Percentiles rank a stretch among this genome's conserved stretches.
phyloP scores from a whole-genome alignment of 2,329 filamentous ascomycete species.

The Phaeosphaeriaceae sp. region DNA sequence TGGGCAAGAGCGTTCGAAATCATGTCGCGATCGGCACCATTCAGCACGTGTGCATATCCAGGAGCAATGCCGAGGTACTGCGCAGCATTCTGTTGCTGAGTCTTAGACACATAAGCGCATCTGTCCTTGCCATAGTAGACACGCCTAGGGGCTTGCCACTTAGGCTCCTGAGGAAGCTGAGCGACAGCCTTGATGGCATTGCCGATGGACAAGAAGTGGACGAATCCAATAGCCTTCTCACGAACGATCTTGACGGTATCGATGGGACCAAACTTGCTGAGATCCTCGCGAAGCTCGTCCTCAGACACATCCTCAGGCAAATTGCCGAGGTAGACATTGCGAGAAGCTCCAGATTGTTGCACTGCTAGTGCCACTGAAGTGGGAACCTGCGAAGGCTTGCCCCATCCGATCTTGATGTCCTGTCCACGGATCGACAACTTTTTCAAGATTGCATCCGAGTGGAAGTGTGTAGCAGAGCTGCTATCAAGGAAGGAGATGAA shows the following conservation, averaged over 20 bases:
- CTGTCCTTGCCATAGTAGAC: constrained; percentile 99
- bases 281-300: constrained; percentile 90
- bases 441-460: constrained; percentile 99
- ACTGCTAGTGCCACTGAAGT: constrained; percentile 97
- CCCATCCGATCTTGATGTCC: constrained; percentile 99
- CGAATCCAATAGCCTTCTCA: constrained; percentile 97
- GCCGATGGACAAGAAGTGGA: constrained; percentile 96
- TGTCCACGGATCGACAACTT: constrained; percentile 98
- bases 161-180: constrained; percentile 92
- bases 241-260: constrained; percentile 98
- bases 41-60: constrained; percentile 94
- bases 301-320: constrained; percentile 88
- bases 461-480: constrained; percentile 97
- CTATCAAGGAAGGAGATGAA: constrained; percentile 99
- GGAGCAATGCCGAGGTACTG: constrained; percentile 98
- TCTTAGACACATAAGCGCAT: constrained; percentile 98
- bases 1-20: constrained; percentile 96
- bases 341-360: constrained; percentile 94
- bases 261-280: constrained; percentile 95
- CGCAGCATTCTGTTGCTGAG: constrained; percentile 97
- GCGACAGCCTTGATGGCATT: constrained; percentile 98
- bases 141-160: constrained; percentile 93
- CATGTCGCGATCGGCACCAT: constrained; percentile 92
- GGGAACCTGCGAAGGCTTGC: constrained; percentile 96
- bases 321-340: constrained; percentile 97